phyloP scores from a whole-genome alignment of 2,329 filamentous ascomycete genomes.

The Achaetomium macrosporum region DNA sequence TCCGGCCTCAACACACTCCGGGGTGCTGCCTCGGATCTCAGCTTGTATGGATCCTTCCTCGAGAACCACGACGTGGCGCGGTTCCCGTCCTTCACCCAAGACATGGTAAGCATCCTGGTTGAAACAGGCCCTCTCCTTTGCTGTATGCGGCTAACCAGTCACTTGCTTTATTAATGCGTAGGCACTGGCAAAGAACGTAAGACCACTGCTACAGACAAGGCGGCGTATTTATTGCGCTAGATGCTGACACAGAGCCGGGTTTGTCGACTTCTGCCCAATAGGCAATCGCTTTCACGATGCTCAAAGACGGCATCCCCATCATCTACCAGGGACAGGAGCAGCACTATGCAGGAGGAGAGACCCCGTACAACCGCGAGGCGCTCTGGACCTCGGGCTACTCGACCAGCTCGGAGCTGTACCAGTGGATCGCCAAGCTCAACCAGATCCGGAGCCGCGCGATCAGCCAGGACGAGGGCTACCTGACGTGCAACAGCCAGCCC shows the following conservation, averaged over 20 bases:
- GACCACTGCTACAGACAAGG: too few relatives aligned
- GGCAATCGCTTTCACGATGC: constrained; percentile 47
- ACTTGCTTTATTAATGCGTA: neutral
- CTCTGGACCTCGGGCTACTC: constrained; percentile 43
- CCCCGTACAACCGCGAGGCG: constrained; percentile 44
- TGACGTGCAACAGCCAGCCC: constrained; percentile 34
- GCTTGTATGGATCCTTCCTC: constrained; percentile 38
- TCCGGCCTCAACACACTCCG: constrained; percentile 25
- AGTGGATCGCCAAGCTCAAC: constrained; percentile 43
- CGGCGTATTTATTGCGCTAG: too few relatives aligned
- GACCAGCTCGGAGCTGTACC: constrained; percentile 39
- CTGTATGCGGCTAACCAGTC: neutral
- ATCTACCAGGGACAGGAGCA: constrained; percentile 56
- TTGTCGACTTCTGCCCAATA: too few relatives aligned
- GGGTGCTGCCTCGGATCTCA: constrained; percentile 26
- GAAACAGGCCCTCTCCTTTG: neutral
- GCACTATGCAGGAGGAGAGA: constrained; percentile 38
- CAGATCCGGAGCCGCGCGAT: constrained; percentile 43
- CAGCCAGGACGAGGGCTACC: constrained; percentile 32
- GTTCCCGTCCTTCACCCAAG: constrained; percentile 39
- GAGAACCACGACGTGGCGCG: constrained; percentile 46
- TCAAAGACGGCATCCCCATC: constrained; percentile 52
- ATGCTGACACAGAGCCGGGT: neutral
- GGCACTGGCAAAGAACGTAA: constrained; percentile 43
- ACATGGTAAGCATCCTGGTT: constrained; percentile 28